phyloP scores from a whole-genome alignment of 129 eudicot genomes.

The Tanacetum coccineum region DNA sequence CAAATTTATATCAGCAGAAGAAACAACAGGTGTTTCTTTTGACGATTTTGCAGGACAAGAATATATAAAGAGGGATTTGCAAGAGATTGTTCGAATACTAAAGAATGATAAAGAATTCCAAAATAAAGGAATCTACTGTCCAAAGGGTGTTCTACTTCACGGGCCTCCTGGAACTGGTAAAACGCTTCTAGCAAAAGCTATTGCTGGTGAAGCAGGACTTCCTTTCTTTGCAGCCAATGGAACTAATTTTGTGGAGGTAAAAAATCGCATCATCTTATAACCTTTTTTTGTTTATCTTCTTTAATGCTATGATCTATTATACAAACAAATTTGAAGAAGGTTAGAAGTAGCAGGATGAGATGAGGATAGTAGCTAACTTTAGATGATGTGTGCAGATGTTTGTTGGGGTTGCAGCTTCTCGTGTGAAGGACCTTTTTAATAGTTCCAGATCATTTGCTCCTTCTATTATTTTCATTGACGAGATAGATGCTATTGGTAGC shows the following conservation, averaged over 20 bases:
- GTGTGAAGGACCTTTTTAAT: conserved; percentile 91
- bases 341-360: conserved; percentile 4
- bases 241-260: conserved; percentile 97
- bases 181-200: conserved; percentile 93
- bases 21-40: conserved; percentile 84
- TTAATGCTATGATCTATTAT: too few relatives aligned
- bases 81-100: conserved; percentile 83
- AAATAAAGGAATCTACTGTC: conserved; percentile 88
- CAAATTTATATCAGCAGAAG: conserved; percentile 90
- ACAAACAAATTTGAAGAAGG: too few relatives aligned
- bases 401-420: conserved; percentile 96
- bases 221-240: conserved; percentile 96
- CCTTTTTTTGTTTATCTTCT: conserved; percentile 1
- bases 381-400: conserved; percentile 65
- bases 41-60: conserved; percentile 99
- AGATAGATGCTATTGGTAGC: conserved; percentile 97
- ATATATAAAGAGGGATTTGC: conserved; percentile 85
- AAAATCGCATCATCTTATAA: conserved; percentile 15
- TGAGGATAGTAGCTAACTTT: conserved; percentile 25
- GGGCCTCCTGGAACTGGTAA: conserved; percentile 99
- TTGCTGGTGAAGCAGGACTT: conserved; percentile 98
- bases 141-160: conserved; percentile 92
- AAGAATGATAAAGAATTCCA: conserved; percentile 82
- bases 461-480: conserved; percentile 91
- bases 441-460: conserved; percentile 90